Conservation (phyloP, 2,329 filamentous ascomycete species). For the Neoascochyta sp. region DNA sequence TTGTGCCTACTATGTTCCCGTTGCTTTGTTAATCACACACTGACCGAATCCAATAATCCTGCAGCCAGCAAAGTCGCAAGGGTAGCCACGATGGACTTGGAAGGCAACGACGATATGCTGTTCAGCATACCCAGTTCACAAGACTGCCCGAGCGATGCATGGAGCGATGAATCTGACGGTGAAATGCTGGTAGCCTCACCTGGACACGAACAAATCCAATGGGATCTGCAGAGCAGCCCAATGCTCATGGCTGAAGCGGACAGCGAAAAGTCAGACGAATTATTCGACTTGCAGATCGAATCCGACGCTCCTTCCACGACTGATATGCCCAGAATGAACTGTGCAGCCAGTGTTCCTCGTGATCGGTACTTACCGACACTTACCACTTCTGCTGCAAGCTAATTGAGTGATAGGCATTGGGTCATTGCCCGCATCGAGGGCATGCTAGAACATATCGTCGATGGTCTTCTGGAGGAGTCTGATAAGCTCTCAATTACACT, state of each 20-base stretch:
- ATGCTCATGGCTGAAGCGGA: conserved; percentile 2
- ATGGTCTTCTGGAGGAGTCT: conserved; percentile 50
- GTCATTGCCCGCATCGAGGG: conserved; percentile 55
- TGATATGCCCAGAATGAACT: background rate
- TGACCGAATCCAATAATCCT: too few species aligned
- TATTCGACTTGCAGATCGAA: too few species aligned
- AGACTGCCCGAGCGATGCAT: conserved; percentile 9
- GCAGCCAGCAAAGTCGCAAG: too few species aligned
- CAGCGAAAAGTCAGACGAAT: too few species aligned
- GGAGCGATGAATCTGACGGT: conserved; percentile 15
- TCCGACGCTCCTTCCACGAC: too few species aligned
- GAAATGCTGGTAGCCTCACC: conserved; percentile 19
- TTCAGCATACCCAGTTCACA: conserved; percentile 20
- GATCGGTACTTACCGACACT: conserved; percentile 11
- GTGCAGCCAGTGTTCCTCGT: conserved; percentile 1
- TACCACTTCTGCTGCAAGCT: conserved; percentile 1
- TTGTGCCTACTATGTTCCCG: too few species aligned
- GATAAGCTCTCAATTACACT: conserved; percentile 50
- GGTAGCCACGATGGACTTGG: conserved; percentile 18
- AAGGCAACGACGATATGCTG: conserved; percentile 30
- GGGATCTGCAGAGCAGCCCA: conserved; percentile 8
- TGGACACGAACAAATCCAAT: conserved; percentile 5
- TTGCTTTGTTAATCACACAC: too few species aligned
- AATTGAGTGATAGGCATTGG: conserved; percentile 21
- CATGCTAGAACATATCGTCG: conserved; percentile 52